phyloP scores from a whole-genome alignment of 345 rosid species.

The Pseudoturritis turrita region DNA sequence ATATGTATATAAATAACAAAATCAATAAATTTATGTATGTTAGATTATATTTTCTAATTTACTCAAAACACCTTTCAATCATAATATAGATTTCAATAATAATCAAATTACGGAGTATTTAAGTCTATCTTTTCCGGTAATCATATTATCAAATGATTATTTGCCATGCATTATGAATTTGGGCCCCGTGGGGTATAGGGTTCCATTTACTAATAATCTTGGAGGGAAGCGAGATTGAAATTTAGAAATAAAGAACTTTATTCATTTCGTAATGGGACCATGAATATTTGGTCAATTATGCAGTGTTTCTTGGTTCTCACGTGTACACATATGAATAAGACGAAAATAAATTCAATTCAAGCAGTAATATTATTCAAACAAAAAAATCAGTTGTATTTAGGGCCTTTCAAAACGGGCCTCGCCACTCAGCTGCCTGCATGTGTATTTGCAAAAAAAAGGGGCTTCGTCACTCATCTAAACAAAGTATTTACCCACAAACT shows the following conservation, averaged over 20 bases:
- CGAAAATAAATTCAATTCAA: background rate
- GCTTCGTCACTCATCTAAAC: too few species aligned
- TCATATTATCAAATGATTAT: slow-evolving; percentile 20
- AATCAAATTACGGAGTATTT: background rate
- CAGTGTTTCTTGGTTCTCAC: background rate
- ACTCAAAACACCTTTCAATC: too few species aligned
- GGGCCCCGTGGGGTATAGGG: slow-evolving; percentile 15
- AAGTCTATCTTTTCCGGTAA: background rate
- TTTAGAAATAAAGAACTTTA: slow-evolving; percentile 18
- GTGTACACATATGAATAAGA: slow-evolving; percentile 2
- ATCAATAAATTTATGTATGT: too few species aligned
- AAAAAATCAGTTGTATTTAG: background rate
- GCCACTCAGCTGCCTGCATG: too few species aligned
- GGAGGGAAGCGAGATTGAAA: slow-evolving; percentile 28
- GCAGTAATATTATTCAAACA: background rate
- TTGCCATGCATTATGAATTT: slow-evolving; percentile 19
- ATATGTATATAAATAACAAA: too few species aligned
- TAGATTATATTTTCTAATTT: too few species aligned
- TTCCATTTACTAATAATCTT: slow-evolving; percentile 2
- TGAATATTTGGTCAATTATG: background rate
- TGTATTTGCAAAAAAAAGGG: too few species aligned
- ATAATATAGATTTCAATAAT: too few species aligned
- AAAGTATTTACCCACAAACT: too few species aligned
- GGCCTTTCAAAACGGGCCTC: too few species aligned
- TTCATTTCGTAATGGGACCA: slow-evolving; percentile 9